These are phyloP conservation scores for Sporothrix luriei DNA, from an alignment of 2,329 filamentous ascomycete species.

Conservation along the genomic window DNA sequence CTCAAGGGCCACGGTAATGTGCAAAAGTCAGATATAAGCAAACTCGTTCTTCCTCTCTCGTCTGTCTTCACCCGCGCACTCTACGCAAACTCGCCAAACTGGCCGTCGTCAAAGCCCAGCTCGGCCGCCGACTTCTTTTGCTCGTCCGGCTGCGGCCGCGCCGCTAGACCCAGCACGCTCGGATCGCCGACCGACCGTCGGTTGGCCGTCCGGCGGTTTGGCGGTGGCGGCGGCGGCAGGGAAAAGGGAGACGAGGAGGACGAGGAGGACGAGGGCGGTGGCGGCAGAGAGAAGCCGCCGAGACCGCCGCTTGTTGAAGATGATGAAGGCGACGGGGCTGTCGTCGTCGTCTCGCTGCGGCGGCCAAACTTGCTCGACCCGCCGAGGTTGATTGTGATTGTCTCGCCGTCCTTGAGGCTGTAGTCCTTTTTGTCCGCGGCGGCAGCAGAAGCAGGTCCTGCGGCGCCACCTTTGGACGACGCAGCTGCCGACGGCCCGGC, in stretches of 20 bases:
- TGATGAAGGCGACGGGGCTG: slow-evolving; percentile 38
- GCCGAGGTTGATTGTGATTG: slow-evolving; percentile 77
- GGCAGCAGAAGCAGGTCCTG: background rate
- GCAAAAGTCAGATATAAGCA: background rate
- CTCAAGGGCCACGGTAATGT: background rate
- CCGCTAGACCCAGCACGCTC: slow-evolving; percentile 24
- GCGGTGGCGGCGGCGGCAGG: slow-evolving; percentile 68
- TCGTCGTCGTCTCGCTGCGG: slow-evolving; percentile 44
- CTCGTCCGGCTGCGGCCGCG: slow-evolving; percentile 47
- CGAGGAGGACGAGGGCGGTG: slow-evolving; percentile 59
- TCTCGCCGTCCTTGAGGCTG: slow-evolving; percentile 86
- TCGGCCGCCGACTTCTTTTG: slow-evolving; percentile 55
- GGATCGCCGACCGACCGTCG: slow-evolving; percentile 35
- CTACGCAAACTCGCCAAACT: slow-evolving; percentile 79
- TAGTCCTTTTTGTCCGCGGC: slow-evolving; percentile 68
- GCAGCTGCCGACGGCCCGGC: background rate
- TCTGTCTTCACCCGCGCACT: no score
- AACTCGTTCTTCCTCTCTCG: background rate
- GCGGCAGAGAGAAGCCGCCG: slow-evolving; percentile 71
- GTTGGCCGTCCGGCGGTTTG: slow-evolving; percentile 45
- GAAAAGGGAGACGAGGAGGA: slow-evolving; percentile 42
- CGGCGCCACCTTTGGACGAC: background rate
- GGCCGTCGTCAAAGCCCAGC: slow-evolving; percentile 81
- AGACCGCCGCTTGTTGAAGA: slow-evolving; percentile 37
- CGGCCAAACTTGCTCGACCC: slow-evolving; percentile 55